Percentiles rank a stretch among this genome's conserved stretches.
Conservation (phyloP, 2,329 filamentous ascomycete species). For the Pseudogymnoascus sp. region DNA sequence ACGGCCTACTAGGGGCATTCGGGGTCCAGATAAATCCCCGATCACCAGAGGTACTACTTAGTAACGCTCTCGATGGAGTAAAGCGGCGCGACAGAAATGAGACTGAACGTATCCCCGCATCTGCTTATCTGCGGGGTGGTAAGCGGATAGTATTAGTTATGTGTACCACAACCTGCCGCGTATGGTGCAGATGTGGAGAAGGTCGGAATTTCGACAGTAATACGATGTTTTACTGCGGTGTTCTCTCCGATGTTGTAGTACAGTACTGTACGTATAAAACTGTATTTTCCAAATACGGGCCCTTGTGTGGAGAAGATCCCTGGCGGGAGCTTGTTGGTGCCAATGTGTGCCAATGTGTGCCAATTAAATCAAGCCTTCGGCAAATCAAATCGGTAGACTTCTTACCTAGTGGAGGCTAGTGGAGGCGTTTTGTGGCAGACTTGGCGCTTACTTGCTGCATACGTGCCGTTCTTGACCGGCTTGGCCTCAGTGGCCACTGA, state of each 20-base stretch:
- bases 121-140: not conserved
- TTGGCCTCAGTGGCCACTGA: not conserved
- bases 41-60: not conserved
- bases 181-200: not conserved
- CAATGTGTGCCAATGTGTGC: not conserved
- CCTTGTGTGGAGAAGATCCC: not conserved
- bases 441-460: not conserved
- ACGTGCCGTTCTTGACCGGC: not conserved
- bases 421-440: not conserved
- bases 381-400: not conserved
- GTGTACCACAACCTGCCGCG: not conserved
- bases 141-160: not conserved
- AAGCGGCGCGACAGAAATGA: not conserved
- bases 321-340: not conserved
- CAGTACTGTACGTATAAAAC: not conserved
- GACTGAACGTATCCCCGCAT: not conserved
- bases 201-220: not conserved
- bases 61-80: not conserved
- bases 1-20: not conserved
- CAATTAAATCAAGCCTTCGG: not conserved
- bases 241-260: not conserved
- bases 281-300: not conserved
- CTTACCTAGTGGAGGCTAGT: not conserved
- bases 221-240: not conserved
- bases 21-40: conserved; percentile 1